Evolutionary conservation across 768 basidiomycete species (phyloP).

Genomic region (Trametes cubensis): DNA sequence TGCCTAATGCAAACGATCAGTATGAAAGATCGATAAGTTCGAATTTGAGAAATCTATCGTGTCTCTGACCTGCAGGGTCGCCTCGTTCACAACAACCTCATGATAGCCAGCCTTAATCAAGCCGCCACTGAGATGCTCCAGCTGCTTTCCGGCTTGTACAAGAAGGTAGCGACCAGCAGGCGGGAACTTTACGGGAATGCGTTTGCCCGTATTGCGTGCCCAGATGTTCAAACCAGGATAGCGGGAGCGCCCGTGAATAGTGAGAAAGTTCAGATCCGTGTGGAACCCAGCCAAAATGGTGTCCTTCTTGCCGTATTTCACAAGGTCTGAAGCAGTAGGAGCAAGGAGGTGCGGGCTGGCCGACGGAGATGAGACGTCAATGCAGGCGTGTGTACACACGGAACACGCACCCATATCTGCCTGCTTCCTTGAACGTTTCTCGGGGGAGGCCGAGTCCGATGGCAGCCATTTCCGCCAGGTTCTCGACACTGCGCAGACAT

Average conservation of each 20-base stretch:
- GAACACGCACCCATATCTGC: slow-evolving; percentile 72
- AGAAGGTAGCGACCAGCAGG: slow-evolving; percentile 77
- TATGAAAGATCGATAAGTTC: neutral
- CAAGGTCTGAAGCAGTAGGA: slow-evolving; percentile 90
- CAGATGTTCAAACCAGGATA: slow-evolving; percentile 92
- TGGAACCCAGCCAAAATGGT: slow-evolving; percentile 95
- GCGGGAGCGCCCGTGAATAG: slow-evolving; percentile 85
- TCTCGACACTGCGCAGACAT: slow-evolving; percentile 63
- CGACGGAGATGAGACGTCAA: neutral
- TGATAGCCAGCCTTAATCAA: slow-evolving; percentile 92
- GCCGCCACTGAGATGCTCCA: slow-evolving; percentile 85
- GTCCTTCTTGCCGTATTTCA: slow-evolving; percentile 73
- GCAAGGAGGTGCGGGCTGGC: slow-evolving; percentile 83
- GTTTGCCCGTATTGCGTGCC: slow-evolving; percentile 92
- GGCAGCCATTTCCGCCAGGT: slow-evolving; percentile 87
- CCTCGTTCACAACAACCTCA: slow-evolving; percentile 89
- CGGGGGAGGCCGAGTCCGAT: slow-evolving; percentile 76
- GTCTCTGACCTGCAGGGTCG: slow-evolving; percentile 64
- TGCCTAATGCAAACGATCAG: slow-evolving; percentile 42
- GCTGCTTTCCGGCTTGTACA: slow-evolving; percentile 94
- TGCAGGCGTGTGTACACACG: neutral
- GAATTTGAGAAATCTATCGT: neutral
- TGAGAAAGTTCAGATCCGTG: slow-evolving; percentile 90
- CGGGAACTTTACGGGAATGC: slow-evolving; percentile 86
- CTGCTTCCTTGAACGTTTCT: slow-evolving; percentile 76